Evolutionary conservation across 1,139 yeast species (phyloP).

Genomic region (Scheffersomyces stambukii): DNA sequence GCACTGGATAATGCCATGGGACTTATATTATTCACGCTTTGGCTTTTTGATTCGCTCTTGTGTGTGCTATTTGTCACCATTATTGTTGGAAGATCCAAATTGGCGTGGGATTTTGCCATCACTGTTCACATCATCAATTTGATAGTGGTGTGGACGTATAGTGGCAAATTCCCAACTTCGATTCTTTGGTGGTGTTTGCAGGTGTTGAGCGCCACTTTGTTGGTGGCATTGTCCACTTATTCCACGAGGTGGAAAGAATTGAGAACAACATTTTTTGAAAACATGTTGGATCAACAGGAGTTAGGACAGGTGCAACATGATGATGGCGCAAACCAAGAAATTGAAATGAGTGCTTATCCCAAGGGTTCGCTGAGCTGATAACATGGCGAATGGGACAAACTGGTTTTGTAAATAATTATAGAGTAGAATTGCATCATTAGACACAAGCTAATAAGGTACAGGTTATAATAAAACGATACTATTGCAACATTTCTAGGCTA

Average conservation of each 20-base stretch:
- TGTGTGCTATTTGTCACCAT: constrained; percentile 81
- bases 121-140: constrained; percentile 83
- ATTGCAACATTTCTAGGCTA: too few species aligned
- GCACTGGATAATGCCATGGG: constrained; percentile 80
- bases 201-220: constrained; percentile 56
- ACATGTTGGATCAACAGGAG: constrained; percentile 57
- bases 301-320: constrained; percentile 24
- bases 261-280: constrained; percentile 83
- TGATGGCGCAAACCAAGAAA: constrained; percentile 8
- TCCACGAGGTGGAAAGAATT: constrained; percentile 85
- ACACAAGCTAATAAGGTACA: too few species aligned
- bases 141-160: constrained; percentile 61
- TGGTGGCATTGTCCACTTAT: constrained; percentile 81
- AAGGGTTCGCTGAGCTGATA: constrained; percentile 6
- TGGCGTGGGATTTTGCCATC: constrained; percentile 94
- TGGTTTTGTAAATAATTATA: too few species aligned
- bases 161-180: constrained; percentile 64
- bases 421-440: too few species aligned
- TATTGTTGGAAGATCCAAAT: constrained; percentile 85
- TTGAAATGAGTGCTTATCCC: constrained; percentile 18
- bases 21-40: constrained; percentile 61
- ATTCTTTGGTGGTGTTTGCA: constrained; percentile 86
- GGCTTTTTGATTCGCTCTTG: constrained; percentile 75
- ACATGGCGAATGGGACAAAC: too few species aligned
- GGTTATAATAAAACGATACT: too few species aligned